Conservation (phyloP, 148 eudicot species). For the Tetragonia tetragonoides region DNA sequence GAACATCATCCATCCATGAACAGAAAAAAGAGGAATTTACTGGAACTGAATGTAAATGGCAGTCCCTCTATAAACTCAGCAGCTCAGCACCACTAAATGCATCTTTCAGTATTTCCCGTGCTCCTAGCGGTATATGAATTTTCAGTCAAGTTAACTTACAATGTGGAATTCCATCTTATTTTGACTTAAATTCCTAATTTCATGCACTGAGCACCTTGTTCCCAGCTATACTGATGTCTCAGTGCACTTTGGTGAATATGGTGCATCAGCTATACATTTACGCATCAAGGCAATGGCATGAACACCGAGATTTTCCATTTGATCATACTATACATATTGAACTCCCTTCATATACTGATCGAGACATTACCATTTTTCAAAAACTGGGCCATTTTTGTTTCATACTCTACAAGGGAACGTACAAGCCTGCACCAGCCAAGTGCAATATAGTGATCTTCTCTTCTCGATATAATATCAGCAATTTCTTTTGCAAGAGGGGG, state of each 20-base stretch:
- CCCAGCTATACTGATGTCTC: not conserved
- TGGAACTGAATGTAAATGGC: not conserved
- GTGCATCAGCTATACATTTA: not conserved
- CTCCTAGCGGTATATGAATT: not conserved
- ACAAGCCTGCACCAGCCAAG: constrained; percentile 81
- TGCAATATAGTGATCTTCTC: constrained; percentile 62
- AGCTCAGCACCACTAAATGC: not conserved
- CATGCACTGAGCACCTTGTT: not conserved
- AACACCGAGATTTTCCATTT: not conserved
- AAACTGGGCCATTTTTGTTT: constrained; percentile 36
- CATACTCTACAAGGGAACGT: constrained; percentile 58
- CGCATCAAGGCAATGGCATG: not conserved
- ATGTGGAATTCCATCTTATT: not conserved
- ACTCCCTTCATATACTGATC: not conserved
- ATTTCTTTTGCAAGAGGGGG: constrained; percentile 45
- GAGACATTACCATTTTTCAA: constrained; percentile 39
- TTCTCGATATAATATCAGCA: constrained; percentile 44
- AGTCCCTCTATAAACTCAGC: not conserved
- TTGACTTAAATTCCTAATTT: not conserved
- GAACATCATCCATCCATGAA: not conserved
- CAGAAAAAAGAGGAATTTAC: not conserved
- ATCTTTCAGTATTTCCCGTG: not conserved
- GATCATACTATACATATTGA: not conserved
- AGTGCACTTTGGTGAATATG: not conserved
- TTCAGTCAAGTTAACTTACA: not conserved